Evolutionary conservation across 805 yeast species (phyloP).

Genomic region (Myxozyma kluyveri): DNA sequence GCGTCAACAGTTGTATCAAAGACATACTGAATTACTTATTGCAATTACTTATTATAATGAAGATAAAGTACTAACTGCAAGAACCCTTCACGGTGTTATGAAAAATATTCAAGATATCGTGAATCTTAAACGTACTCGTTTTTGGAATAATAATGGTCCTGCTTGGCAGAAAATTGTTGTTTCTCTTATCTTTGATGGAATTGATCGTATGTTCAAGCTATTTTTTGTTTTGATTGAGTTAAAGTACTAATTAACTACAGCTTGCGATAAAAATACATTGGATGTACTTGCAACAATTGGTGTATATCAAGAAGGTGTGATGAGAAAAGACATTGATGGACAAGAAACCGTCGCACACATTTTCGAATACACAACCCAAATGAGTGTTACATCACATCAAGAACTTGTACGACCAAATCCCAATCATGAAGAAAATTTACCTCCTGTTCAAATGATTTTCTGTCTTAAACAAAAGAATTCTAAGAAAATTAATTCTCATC

Average conservation of each 20-base stretch:
- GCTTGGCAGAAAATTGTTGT: conserved; percentile 66
- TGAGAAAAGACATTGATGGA: conserved; percentile 58
- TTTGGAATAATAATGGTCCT: conserved; percentile 49
- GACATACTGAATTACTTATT: conserved; percentile 60
- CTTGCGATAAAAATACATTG: conserved; percentile 60
- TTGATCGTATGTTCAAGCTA: conserved; percentile 43
- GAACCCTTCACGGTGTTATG: conserved; percentile 60
- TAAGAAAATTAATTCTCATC: conserved; percentile 88
- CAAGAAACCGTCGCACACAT: conserved; percentile 62
- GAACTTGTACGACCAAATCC: conserved; percentile 56
- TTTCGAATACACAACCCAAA: conserved; percentile 61
- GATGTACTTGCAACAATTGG: conserved; percentile 65
- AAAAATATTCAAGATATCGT: conserved; percentile 61
- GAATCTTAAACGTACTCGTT: conserved; percentile 45
- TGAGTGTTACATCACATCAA: conserved; percentile 43
- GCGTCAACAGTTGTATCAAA: conserved; percentile 55
- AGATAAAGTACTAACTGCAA: conserved; percentile 58
- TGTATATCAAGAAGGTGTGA: conserved; percentile 63
- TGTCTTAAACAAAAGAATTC: conserved; percentile 87
- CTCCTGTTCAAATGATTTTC: conserved; percentile 84
- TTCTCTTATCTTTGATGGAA: conserved; percentile 61
- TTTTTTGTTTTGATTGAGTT: not conserved
- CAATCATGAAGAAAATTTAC: conserved; percentile 49
- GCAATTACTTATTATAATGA: conserved; percentile 68
- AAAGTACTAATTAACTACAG: not conserved